Evolutionary conservation across 495 filamentous ascomycete species (phyloP).

Genomic region (Chaetomium fimeti): DNA sequence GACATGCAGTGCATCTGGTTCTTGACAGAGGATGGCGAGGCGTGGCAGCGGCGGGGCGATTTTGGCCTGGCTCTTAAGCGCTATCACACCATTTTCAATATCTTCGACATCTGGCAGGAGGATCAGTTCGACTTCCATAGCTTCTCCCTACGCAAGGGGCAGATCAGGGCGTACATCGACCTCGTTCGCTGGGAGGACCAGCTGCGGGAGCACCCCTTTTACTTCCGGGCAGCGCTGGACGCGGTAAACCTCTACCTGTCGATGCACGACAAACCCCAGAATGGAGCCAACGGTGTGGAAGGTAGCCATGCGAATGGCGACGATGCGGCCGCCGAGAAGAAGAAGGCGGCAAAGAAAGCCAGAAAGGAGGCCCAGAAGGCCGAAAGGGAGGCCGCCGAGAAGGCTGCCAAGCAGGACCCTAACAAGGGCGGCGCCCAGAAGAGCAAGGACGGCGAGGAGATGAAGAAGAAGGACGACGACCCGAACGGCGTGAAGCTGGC

Average conservation of each 20-base stretch:
- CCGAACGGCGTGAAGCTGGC: constrained; percentile 75
- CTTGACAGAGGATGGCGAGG: constrained; percentile 89
- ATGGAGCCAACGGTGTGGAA: constrained; percentile 51
- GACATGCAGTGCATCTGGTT: constrained; percentile 99
- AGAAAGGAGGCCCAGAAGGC: constrained; percentile 84
- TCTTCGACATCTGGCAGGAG: constrained; percentile 96
- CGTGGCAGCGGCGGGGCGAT: constrained; percentile 79
- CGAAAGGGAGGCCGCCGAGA: constrained; percentile 75
- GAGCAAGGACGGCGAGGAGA: constrained; percentile 46
- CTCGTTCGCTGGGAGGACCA: constrained; percentile 96
- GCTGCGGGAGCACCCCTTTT: constrained; percentile 90
- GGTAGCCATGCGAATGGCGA: constrained; percentile 50
- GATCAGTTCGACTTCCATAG: constrained; percentile 99
- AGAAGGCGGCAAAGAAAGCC: constrained; percentile 94
- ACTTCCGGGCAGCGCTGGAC: constrained; percentile 76
- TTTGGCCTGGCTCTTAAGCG: constrained; percentile 86
- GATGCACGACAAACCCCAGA: constrained; percentile 71
- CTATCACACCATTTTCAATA: constrained; percentile 78
- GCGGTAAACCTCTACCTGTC: constrained; percentile 77
- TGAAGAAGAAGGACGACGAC: constrained; percentile 85
- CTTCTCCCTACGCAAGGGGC: constrained; percentile 92
- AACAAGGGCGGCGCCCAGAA: constrained; percentile 57
- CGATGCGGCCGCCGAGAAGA: constrained; percentile 69
- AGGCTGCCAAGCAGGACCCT: constrained; percentile 67
- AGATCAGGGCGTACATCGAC: constrained; percentile 90